Percentiles rank a stretch among this genome's conserved stretches.
Conservation (phyloP, 2,329 filamentous ascomycete genomes). For the Leptographium procerum region DNA sequence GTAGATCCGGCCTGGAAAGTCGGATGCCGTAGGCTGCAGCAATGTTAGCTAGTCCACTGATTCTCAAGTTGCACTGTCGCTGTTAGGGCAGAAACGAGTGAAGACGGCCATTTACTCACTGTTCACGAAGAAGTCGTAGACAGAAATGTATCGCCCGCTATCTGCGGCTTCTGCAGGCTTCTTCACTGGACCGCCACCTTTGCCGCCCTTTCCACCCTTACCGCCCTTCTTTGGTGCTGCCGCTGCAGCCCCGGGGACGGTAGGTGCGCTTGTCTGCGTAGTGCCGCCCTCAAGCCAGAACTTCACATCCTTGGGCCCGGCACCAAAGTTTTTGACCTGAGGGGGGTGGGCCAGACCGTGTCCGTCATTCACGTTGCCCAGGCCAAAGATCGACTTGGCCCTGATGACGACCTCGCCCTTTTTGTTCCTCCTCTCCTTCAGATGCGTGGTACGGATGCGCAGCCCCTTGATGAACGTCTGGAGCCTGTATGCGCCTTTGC, state of each 20-base stretch:
- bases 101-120: slow-evolving; percentile 22
- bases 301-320: slow-evolving; percentile 38
- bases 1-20: slow-evolving; percentile 23
- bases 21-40: slow-evolving; percentile 23
- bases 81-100: not conserved
- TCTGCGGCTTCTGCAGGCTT: slow-evolving; percentile 11
- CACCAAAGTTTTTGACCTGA: slow-evolving; percentile 21
- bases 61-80: too few relatives aligned
- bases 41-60: not conserved
- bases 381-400: slow-evolving; percentile 24
- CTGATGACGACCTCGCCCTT: slow-evolving; percentile 19
- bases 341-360: slow-evolving; percentile 17
- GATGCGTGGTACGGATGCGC: slow-evolving; percentile 26
- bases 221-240: not conserved
- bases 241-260: slow-evolving; percentile 2
- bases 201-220: not conserved
- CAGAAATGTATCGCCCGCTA: slow-evolving; percentile 32
- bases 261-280: not conserved
- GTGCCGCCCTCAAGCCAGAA: slow-evolving; percentile 34
- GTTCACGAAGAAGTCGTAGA: slow-evolving; percentile 37
- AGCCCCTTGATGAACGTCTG: slow-evolving; percentile 26
- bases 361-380: slow-evolving; percentile 25
- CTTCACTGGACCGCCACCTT: not conserved
- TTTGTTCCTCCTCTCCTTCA: slow-evolving; percentile 22
- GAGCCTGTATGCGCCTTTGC: slow-evolving; percentile 11